A percentile compares a stretch with the other conserved stretches of the same genome.
Evolutionary conservation across 1,284 basidiomycete species (phyloP).

Genomic region (Inonotus obliquus): DNA sequence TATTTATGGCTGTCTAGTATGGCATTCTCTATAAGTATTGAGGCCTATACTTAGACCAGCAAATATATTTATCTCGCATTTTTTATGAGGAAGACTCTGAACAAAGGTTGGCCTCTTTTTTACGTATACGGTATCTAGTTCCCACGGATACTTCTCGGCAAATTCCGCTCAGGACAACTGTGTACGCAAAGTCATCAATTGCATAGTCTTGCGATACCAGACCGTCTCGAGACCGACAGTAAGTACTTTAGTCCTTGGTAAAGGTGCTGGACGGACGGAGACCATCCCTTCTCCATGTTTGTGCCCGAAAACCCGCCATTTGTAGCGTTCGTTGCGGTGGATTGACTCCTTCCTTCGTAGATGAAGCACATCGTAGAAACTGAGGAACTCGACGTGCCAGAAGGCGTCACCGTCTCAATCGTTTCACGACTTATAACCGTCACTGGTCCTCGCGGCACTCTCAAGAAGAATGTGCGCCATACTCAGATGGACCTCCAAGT

Average conservation of each 20-base stretch:
- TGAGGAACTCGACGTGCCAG: slow-evolving; percentile 90
- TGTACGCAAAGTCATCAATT: background rate
- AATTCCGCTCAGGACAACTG: background rate
- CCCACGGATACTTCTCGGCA: background rate
- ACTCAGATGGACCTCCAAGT: slow-evolving; percentile 96
- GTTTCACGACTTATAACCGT: slow-evolving; percentile 90
- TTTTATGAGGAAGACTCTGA: too few species aligned
- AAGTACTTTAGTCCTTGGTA: slow-evolving; percentile 3
- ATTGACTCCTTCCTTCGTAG: slow-evolving; percentile 32
- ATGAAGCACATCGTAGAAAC: slow-evolving; percentile 92
- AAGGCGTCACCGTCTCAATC: slow-evolving; percentile 78
- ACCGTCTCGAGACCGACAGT: slow-evolving; percentile 13
- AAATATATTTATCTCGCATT: too few species aligned
- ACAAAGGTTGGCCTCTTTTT: too few species aligned
- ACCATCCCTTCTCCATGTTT: background rate
- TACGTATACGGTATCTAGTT: background rate
- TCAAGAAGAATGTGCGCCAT: slow-evolving; percentile 91
- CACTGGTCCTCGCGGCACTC: slow-evolving; percentile 83
- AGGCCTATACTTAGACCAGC: too few species aligned
- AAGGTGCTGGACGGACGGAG: background rate
- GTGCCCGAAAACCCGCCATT: slow-evolving; percentile 1
- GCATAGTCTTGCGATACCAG: slow-evolving; percentile 1
- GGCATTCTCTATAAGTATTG: too few species aligned
- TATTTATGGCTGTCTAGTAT: background rate
- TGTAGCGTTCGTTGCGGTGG: slow-evolving; percentile 9